Base-by-base conservation (phyloP, 768 basidiomycete species). In the Leucocoprinus leucothites region DNA sequence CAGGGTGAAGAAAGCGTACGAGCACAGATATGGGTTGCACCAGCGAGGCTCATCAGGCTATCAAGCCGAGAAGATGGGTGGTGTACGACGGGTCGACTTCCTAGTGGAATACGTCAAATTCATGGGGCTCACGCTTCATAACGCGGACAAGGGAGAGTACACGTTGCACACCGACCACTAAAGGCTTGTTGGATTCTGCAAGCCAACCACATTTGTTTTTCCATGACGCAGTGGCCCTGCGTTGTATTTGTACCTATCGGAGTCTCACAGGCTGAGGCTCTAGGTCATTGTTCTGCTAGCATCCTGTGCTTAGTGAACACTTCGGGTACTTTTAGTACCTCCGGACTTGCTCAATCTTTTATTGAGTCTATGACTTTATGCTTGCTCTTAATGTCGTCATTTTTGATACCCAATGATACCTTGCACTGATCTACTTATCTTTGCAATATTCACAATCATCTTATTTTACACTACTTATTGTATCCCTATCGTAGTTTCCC, bases 31-130 rank as follows among this genome's bases (percentile, higher is more conserved):
- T 5, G 40, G 40, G 28, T 19, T 40, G 31, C 40, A 42, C 6
- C 22, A 11, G 2, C 50, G 26, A 6, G 16, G 14, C 25, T 56
- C 54, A 6, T 1, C 31, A 19, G 21, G 47, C 3, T 44, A 43
- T 21, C 28, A 49, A n/a, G 48, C 48, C 47, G 54, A 56, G 31
- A 56, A 56, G 41, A 49, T 43, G 48, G 47, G 41, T 1, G 54
- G 54, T 3, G 40, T 56, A 28, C 41, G 41, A 35, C 41, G 54
- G 14, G 41, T 49, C 13, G 54, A 56, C 18, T 56, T 31, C 40
- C 31, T 56, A n/a, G 47, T 48, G 21, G 54, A 43, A 11, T 48
- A 43, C 11, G 48, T 48, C 47, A 49, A 48, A 18, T 56, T 56
- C 18, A 44, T 49, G 54, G 54, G 54, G 19, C 40, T 56, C 9